Base-by-base conservation (phyloP, 2,329 filamentous ascomycete species). In the Trichophaea hybrida region DNA sequence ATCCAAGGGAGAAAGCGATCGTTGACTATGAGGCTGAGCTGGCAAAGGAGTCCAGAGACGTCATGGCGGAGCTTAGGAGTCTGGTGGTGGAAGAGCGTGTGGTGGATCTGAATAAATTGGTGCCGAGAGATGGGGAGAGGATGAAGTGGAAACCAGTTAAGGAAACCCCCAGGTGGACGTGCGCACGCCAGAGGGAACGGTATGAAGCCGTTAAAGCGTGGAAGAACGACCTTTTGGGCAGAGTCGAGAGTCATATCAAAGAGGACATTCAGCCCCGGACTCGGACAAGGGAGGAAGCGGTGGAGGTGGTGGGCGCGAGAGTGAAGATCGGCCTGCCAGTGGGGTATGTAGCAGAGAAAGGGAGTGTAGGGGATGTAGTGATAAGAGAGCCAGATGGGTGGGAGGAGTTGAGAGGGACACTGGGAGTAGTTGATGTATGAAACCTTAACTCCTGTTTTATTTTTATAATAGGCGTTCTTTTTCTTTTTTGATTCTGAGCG, bases 141-240 rank as follows among this genome's bases (percentile, higher is more conserved):
- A 43, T 44, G 53, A 78, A 78, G 7, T 88, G 85, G 84, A 77
- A 80, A 64, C 83, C 83, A 24, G 79, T 80, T 24, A 80, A 74
- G 68, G 75, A 75, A 43, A 85, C 81, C 50, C 80, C 83, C 3
- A 78, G 81, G 69, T 87, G 82, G 72, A 80, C 83, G 61, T 81
- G 82, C 7, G 82, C 82, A 15, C 78, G 75, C 69, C 79, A 83
- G 70, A 77, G 75, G 59, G 84, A 87, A 71, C 79, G 85, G 64
- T 84, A 80, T 68, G 81, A 78, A 31, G 74, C 76, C 2, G 71
- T 73, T 65, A 68, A 66, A 38, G 68, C 66, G 3, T 73, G 71
- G 72, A 67, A 69, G 53, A 62, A 69, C 17, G 68, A 69, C 37
- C 58, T 72, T 8, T 61, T 69, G 32, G 50, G 32, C 1, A 53